Evolutionary conservation across 768 basidiomycete genomes (phyloP), one percentile per base, ranked within the genome.

Genomic region (Boletus sp.): DNA sequence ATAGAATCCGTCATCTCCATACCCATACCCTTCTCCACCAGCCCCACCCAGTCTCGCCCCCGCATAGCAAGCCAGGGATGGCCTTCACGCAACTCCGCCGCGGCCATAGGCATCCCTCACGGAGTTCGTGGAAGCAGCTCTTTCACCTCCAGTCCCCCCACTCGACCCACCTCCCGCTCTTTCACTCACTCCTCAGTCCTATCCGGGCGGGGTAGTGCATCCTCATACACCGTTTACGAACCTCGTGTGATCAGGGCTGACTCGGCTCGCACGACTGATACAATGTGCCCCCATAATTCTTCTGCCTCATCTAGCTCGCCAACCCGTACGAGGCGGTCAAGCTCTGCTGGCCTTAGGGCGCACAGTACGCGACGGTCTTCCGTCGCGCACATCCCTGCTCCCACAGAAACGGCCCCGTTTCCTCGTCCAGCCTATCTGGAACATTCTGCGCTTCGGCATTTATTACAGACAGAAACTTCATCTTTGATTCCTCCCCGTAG

Each of bases 351-450:
- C 43, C 52, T 57, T 29, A 63, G 60, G 50, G 54, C 64, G 25
- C 64, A 47, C 32, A 69, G 57, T 33, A 47, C 55, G 11, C 65
- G 63, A 40, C 58, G 64, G 37, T 53, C 72, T 11, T 61, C 69
- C 41, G 62, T 68, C 25, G 46, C 59, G 7, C 74, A 73, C 56
- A 59, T 66, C 58, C 66, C 64, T 55, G 47, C 55, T 57, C 69
- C 56, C 64, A 64, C 55, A 53, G 69, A 69, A 54, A 65, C 64
- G 43, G 69, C 59, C 27, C 65, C 74, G 34, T 92, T 86, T 69
- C 74, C 81, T 44, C 81, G 84, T 19, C 90, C 90, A 1, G 72
- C 83, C 1, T 93, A 93, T 69, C 78, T 93, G 51, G 87, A 89
- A 40, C 78, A 88, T 68, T 89, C 89, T 2, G 81, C 87, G 1